A percentile compares a stretch with the other conserved stretches of the same genome.
Evolutionary conservation across 768 basidiomycete genomes (phyloP).

Genomic region (Pulveroboletus sp.): DNA sequence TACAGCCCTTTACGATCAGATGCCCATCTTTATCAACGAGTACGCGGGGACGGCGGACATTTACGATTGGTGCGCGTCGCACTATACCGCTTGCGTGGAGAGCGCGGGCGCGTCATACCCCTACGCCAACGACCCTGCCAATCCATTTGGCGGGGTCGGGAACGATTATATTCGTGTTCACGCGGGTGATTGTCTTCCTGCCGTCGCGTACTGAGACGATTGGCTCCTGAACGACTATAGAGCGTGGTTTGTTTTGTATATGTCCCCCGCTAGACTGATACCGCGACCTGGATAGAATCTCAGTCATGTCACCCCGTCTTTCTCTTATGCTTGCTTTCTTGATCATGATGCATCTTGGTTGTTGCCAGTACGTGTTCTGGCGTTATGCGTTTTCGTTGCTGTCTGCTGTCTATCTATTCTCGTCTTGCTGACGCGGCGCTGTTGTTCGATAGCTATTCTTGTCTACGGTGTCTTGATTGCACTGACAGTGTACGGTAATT

Average conservation of each 20-base stretch:
- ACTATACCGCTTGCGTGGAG: slow-evolving; percentile 14
- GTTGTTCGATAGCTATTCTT: slow-evolving; percentile 3
- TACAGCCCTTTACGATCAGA: slow-evolving; percentile 11
- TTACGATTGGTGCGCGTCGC: slow-evolving; percentile 27
- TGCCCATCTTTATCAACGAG: slow-evolving; percentile 31
- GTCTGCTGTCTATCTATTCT: no score
- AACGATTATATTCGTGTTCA: slow-evolving; percentile 19
- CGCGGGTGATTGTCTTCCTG: slow-evolving; percentile 12
- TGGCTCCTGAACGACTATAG: background rate
- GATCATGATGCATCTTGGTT: background rate
- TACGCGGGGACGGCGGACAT: slow-evolving; percentile 11
- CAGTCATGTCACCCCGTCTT: slow-evolving; percentile 2
- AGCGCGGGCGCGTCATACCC: slow-evolving; percentile 4
- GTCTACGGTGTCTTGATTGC: no score
- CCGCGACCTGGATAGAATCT: background rate
- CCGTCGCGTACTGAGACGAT: slow-evolving; percentile 18
- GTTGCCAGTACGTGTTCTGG: background rate
- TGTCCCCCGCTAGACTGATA: slow-evolving; percentile 3
- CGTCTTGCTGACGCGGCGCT: no score
- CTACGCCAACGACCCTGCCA: slow-evolving; percentile 1
- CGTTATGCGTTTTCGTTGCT: background rate
- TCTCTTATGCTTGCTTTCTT: slow-evolving; percentile 1
- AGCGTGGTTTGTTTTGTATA: background rate
- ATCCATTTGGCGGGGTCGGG: slow-evolving; percentile 10
- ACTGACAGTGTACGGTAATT: no score